A percentile compares a stretch with the other conserved stretches of the same genome.
phyloP scores from a whole-genome alignment of 257 asterid species.

The Solanum sejunctum region DNA sequence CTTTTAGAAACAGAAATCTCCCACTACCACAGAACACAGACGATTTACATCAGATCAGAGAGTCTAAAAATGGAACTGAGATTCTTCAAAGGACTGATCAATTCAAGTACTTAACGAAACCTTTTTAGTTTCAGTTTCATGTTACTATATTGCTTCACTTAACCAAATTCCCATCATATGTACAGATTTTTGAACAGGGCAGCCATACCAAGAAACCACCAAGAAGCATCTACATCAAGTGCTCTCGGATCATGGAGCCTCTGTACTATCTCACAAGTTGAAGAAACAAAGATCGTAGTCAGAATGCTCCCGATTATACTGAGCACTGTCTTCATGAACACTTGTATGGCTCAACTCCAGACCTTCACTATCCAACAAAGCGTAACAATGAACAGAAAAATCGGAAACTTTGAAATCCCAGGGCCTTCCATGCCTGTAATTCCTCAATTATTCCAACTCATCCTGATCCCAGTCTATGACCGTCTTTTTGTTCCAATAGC shows the following conservation, averaged over 20 bases:
- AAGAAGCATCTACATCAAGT: background rate
- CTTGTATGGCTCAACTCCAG: constrained; percentile 72
- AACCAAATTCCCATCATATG: background rate
- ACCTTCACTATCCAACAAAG: constrained; percentile 72
- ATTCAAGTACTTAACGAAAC: constrained; percentile 29
- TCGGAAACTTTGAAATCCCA: constrained; percentile 42
- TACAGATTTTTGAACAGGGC: constrained; percentile 55
- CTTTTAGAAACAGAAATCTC: constrained; percentile 38
- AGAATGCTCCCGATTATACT: constrained; percentile 63
- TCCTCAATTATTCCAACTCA: constrained; percentile 33
- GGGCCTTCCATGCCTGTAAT: constrained; percentile 56
- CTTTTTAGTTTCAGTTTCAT: background rate
- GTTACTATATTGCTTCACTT: background rate
- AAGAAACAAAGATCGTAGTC: constrained; percentile 54
- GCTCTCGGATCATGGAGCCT: constrained; percentile 35
- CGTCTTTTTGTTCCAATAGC: constrained; percentile 7
- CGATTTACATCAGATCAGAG: constrained; percentile 40
- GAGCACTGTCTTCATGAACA: constrained; percentile 67
- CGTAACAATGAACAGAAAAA: constrained; percentile 41
- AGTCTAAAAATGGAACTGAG: constrained; percentile 28
- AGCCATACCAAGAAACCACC: constrained; percentile 21
- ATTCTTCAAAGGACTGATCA: constrained; percentile 52
- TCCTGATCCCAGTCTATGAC: constrained; percentile 10
- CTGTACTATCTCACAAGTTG: constrained; percentile 58
- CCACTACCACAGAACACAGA: constrained; percentile 25